phyloP scores from a whole-genome alignment of 2,329 filamentous ascomycete genomes.

The Elsinoe arachidis region DNA sequence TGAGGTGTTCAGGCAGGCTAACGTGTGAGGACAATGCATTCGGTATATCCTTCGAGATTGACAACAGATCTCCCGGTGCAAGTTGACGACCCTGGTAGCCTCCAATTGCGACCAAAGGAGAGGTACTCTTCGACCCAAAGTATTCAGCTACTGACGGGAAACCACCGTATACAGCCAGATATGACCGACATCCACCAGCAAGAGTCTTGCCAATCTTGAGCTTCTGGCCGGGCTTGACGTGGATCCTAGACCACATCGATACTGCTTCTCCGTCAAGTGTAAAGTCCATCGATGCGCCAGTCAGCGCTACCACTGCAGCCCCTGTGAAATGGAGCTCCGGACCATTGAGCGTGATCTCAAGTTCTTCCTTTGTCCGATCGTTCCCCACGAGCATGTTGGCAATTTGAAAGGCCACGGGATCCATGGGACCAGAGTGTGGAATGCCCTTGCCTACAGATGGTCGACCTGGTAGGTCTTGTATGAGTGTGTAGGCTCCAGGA shows the following conservation, averaged over 20 bases:
- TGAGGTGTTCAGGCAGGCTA: slow-evolving; percentile 37
- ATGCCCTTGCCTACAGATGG: slow-evolving; percentile 50
- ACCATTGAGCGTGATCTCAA: slow-evolving; percentile 54
- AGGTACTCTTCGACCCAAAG: slow-evolving; percentile 52
- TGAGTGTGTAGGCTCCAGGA: slow-evolving; percentile 48
- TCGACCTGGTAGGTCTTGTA: slow-evolving; percentile 53
- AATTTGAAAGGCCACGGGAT: slow-evolving; percentile 48
- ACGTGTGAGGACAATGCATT: slow-evolving; percentile 22
- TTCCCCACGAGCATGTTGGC: slow-evolving; percentile 56
- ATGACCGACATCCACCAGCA: slow-evolving; percentile 47
- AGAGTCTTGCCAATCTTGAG: slow-evolving; percentile 48
- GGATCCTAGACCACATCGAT: slow-evolving; percentile 49
- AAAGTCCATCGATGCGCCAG: slow-evolving; percentile 47
- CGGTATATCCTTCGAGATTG: slow-evolving; percentile 35
- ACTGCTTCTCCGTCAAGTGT: slow-evolving; percentile 42
- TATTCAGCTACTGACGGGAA: slow-evolving; percentile 46
- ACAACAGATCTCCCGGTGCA: slow-evolving; percentile 46
- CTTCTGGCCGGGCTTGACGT: slow-evolving; percentile 42
- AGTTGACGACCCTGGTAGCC: slow-evolving; percentile 52
- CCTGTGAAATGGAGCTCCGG: slow-evolving; percentile 50
- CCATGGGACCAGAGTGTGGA: slow-evolving; percentile 54
- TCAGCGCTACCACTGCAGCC: slow-evolving; percentile 47
- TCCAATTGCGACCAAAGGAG: slow-evolving; percentile 49
- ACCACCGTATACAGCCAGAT: slow-evolving; percentile 50
- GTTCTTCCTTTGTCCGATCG: slow-evolving; percentile 39